Evolutionary conservation across 202 grass and related monocot genomes (phyloP).

Genomic region (Zizania palustris): DNA sequence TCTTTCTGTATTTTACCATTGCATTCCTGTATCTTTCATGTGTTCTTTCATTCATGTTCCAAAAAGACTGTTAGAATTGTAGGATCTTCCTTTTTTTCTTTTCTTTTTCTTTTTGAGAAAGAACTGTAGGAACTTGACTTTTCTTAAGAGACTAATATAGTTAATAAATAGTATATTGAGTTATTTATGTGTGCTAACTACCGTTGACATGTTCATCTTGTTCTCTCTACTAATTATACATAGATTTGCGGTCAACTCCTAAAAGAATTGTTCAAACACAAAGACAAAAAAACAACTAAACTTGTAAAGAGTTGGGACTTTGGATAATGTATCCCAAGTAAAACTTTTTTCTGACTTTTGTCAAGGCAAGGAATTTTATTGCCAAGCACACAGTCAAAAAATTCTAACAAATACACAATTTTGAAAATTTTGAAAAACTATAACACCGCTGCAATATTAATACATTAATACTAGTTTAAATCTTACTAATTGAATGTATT

Average conservation of each 20-base stretch:
- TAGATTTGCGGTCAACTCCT: neutral
- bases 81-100: neutral
- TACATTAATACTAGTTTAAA: neutral
- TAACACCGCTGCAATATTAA: neutral
- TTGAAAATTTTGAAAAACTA: neutral
- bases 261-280: neutral
- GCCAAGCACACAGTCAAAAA: neutral
- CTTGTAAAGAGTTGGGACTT: neutral
- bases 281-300: neutral
- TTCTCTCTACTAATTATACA: neutral
- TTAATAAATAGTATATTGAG: neutral
- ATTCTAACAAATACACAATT: neutral
- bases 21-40: neutral
- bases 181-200: neutral
- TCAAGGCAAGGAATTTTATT: neutral
- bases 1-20: neutral
- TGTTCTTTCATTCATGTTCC: neutral
- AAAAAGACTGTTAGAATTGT: neutral
- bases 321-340: neutral
- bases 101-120: neutral
- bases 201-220: neutral
- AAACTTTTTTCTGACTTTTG: neutral
- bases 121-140: neutral
- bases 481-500: conserved; percentile 17
- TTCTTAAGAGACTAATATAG: neutral